Percentiles rank a stretch among this genome's conserved stretches.
Evolutionary conservation across 23 red algal species (phyloP).

Genomic region (Agarophyton chilense): DNA sequence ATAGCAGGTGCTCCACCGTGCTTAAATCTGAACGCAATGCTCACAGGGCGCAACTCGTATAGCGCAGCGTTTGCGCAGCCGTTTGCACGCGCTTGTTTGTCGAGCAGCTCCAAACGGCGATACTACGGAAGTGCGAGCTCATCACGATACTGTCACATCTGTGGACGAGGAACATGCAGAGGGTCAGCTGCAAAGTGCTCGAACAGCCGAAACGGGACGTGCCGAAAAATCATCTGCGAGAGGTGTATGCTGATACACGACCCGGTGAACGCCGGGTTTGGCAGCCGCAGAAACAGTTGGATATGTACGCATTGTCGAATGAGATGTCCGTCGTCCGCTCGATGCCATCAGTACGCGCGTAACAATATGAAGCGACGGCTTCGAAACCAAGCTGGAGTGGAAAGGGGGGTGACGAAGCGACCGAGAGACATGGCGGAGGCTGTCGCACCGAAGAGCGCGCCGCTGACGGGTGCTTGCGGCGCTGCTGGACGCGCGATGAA

Average conservation of each 20-base stretch:
- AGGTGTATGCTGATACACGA: conserved; percentile 4
- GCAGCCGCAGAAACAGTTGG: background rate
- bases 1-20: background rate
- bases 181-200: background rate
- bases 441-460: background rate
- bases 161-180: background rate
- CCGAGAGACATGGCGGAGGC: background rate
- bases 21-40: background rate
- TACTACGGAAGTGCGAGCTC: background rate
- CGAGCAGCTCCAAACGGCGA: background rate
- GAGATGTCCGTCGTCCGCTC: background rate
- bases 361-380: conserved; percentile 7
- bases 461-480: background rate
- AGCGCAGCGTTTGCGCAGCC: background rate
- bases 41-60: background rate
- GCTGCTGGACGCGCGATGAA: no score
- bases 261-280: background rate
- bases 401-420: background rate
- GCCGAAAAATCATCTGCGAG: background rate
- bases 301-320: background rate
- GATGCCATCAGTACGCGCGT: conserved; percentile 1
- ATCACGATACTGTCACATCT: conserved; percentile 17
- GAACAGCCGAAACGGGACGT: background rate
- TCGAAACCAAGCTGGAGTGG: background rate
- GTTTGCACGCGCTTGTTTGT: background rate